These are phyloP conservation scores for Aspergillus fumigatus DNA, from an alignment of 2,329 filamentous ascomycete genomes.

Conservation along the genomic window DNA sequence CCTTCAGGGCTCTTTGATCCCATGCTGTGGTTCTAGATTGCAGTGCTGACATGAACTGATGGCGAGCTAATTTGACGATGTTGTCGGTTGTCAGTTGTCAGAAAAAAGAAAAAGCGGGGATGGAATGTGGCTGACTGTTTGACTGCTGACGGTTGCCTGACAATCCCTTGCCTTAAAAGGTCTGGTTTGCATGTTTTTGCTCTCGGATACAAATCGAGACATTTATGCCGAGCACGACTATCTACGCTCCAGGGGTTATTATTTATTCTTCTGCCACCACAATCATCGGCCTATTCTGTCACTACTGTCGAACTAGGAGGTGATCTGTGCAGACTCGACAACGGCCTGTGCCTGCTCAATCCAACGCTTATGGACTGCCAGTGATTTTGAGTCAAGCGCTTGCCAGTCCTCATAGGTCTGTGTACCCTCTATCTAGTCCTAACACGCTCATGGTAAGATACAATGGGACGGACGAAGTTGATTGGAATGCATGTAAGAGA, in stretches of 20 bases:
- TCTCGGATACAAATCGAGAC: background rate
- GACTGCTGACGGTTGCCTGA: background rate
- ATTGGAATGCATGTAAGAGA: too few species aligned
- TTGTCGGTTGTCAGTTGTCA: background rate
- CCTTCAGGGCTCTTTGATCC: conserved; percentile 8
- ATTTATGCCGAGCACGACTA: background rate
- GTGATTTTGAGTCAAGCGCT: too few species aligned
- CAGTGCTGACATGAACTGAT: background rate
- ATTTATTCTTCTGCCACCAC: background rate
- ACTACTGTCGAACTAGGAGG: background rate
- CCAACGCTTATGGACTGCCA: too few species aligned
- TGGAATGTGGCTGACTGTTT: background rate
- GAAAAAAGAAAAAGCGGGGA: background rate
- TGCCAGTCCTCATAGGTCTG: too few species aligned
- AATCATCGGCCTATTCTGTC: background rate
- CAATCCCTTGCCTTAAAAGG: background rate
- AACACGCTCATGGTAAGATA: too few species aligned
- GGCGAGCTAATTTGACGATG: background rate
- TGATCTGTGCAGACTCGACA: background rate
- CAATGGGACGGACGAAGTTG: too few species aligned
- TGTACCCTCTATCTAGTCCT: too few species aligned
- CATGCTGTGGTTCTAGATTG: background rate
- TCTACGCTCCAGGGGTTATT: background rate
- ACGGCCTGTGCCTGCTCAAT: too few species aligned
- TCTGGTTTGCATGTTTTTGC: background rate